phyloP scores from a whole-genome alignment of 1,284 basidiomycete genomes.

The Cryptococcus floricola region DNA sequence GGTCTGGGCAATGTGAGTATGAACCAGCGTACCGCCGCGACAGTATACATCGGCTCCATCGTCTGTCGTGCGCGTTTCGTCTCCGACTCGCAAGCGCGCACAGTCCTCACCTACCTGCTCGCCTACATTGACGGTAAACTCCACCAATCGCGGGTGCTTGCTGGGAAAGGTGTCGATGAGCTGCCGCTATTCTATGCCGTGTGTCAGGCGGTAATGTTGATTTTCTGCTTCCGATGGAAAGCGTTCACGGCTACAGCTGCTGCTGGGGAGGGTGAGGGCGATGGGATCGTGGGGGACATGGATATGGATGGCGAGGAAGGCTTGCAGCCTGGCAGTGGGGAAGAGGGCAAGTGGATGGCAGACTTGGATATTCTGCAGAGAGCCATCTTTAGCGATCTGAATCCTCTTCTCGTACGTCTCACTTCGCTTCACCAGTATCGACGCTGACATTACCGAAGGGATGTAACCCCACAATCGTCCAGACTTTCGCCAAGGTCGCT shows the following conservation, averaged over 20 bases:
- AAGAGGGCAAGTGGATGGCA: conserved; percentile 71
- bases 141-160: conserved; percentile 57
- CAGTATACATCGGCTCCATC: conserved; percentile 87
- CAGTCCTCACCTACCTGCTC: conserved; percentile 77
- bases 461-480: conserved; percentile 84
- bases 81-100: conserved; percentile 67
- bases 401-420: conserved; percentile 74
- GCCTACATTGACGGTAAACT: conserved; percentile 74
- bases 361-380: conserved; percentile 76
- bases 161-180: conserved; percentile 28
- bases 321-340: conserved; percentile 17
- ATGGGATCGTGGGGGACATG: conserved; percentile 61
- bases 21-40: conserved; percentile 68
- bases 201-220: conserved; percentile 86
- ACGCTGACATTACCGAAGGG: conserved; percentile 53
- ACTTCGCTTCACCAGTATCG: neutral
- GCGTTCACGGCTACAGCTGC: conserved; percentile 24
- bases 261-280: conserved; percentile 15
- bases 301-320: conserved; percentile 49
- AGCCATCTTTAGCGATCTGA: conserved; percentile 75
- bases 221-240: conserved; percentile 97
- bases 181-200: conserved; percentile 82
- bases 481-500: conserved; percentile 91
- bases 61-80: conserved; percentile 88
- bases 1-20: conserved; percentile 33